Evolutionary conservation across 2,329 filamentous ascomycete species (phyloP), one percentile per base, ranked within the genome.

Genomic region (Colletotrichum melonis): DNA sequence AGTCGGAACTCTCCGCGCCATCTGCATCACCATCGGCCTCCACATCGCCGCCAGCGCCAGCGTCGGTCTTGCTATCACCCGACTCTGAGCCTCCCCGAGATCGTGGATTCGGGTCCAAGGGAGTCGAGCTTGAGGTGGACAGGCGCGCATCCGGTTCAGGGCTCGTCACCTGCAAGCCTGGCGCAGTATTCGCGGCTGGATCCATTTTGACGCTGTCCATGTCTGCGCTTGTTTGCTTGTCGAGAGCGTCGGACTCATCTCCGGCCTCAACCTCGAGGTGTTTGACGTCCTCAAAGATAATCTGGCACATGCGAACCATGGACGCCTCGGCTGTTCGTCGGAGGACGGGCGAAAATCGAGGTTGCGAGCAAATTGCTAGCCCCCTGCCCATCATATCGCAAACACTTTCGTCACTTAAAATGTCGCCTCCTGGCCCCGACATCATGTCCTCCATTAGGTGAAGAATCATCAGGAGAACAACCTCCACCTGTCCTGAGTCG

Each of bases 321-420:
- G 95, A 93, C 79, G 97, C 97, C 83, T 99, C 97, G 2, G 97
- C 97, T 24, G 95, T 97, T 75, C 95, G 90, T 75, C 96, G 91
- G 67, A 99, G 86, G 4, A 98, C 92, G 78, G 98, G 95, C 11
- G 95, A 98, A 74, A 98, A 92, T 68, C 96, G 91, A 68, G 94
- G 91, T 80, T 98, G 95, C 75, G 96, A 99, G 86, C 97, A 99
- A 87, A 99, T 98, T 80, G 95, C 98, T 76, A 99, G 84, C 1
- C 96, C 97, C 1, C 95, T 96, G 81, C 98, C 97, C 96, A 99
- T 98, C 95, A 99, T 98, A 81, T 98, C 95, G 81, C 97, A 99
- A 12, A 99, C 95, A 80, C 96, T 98, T 84, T 98, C 96, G 79
- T 99, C 97, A 72, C 96, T 97, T n/a, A 99, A 86, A 12, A 98